phyloP scores from a whole-genome alignment of 495 filamentous ascomycete genomes.

The Neurospora terricola region DNA sequence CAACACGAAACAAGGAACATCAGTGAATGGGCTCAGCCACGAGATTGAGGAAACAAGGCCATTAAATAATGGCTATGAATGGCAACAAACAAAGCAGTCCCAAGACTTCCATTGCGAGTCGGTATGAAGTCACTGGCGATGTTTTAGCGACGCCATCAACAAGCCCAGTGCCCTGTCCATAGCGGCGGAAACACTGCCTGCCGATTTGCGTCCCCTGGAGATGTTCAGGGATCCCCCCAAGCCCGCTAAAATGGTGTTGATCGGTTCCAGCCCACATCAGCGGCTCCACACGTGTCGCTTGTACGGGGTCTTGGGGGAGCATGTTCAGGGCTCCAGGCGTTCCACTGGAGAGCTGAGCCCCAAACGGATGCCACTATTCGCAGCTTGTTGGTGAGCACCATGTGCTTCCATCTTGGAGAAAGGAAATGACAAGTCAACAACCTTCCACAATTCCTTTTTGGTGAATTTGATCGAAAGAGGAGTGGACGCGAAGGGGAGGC shows the following conservation, averaged over 20 bases:
- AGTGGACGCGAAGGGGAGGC: neutral
- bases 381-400: neutral
- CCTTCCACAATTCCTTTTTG: neutral
- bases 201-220: neutral
- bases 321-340: neutral
- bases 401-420: neutral
- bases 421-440: neutral
- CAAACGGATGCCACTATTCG: neutral
- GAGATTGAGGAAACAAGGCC: neutral
- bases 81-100: neutral
- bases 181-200: neutral
- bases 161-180: neutral
- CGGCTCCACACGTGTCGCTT: neutral
- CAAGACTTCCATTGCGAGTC: neutral
- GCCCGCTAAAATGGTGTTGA: neutral
- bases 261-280: neutral
- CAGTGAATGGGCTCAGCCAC: neutral
- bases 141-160: neutral
- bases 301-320: neutral
- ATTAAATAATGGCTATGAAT: neutral
- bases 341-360: neutral
- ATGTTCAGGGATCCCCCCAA: neutral
- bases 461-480: neutral
- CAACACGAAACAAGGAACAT: neutral
- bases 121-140: neutral